Conservation (phyloP, 768 basidiomycete genomes). For the Tylopilus intermedius region DNA sequence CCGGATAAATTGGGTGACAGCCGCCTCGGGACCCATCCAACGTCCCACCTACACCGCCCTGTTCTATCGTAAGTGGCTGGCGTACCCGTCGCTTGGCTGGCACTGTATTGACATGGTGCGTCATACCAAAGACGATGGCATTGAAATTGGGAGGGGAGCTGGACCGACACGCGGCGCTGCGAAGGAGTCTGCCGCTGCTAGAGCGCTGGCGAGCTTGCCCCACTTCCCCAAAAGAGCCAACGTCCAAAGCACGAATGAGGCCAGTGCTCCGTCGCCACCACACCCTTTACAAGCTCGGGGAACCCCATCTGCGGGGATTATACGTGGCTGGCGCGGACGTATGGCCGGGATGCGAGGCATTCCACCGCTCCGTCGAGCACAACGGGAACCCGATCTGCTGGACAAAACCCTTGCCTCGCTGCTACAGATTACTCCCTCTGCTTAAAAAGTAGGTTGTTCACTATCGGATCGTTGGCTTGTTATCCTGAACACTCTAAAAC, state of each 20-base stretch:
- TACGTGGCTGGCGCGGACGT: not conserved
- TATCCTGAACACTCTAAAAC: not conserved
- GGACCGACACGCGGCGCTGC: slow-evolving; percentile 9
- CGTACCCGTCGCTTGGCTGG: not conserved
- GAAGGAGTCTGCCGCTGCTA: slow-evolving; percentile 12
- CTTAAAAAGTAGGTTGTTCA: not conserved
- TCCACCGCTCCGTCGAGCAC: not conserved
- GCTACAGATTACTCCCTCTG: not conserved
- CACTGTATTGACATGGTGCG: not conserved
- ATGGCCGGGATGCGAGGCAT: not conserved
- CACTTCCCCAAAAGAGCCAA: not conserved
- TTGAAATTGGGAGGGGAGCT: slow-evolving; percentile 7
- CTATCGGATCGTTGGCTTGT: not conserved
- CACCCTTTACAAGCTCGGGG: not conserved
- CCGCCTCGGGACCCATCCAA: slow-evolving; percentile 3
- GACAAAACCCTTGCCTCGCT: not conserved
- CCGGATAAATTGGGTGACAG: slow-evolving; percentile 1
- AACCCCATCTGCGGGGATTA: not conserved
- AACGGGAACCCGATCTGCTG: not conserved
- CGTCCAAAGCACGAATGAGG: not conserved
- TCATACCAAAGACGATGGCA: slow-evolving; percentile 7
- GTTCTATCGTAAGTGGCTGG: slow-evolving; percentile 5
- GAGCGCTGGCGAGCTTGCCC: slow-evolving; percentile 8
- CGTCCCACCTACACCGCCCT: slow-evolving; percentile 7
- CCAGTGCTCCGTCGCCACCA: not conserved